These are phyloP conservation scores for Cerioporus squamosus DNA, from an alignment of 1,284 basidiomycete genomes.

Conservation along the genomic window DNA sequence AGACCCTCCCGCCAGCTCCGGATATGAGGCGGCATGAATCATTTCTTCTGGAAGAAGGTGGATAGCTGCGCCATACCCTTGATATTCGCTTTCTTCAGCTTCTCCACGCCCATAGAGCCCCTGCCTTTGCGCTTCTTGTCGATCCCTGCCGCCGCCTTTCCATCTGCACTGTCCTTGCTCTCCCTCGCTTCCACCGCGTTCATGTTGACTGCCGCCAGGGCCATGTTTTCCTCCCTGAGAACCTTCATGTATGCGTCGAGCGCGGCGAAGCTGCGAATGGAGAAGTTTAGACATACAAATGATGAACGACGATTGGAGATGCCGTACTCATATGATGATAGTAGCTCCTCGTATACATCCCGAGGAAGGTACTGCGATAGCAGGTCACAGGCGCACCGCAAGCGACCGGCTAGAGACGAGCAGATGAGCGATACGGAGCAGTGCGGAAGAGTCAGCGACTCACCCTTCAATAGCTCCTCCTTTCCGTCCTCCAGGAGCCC, in stretches of 20 bases:
- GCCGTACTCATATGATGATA: conserved; percentile 76
- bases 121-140: conserved; percentile 68
- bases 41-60: conserved; percentile 70
- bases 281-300: not conserved
- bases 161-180: conserved; percentile 31
- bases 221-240: conserved; percentile 47
- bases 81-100: conserved; percentile 77
- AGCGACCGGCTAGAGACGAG: conserved; percentile 56
- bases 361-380: conserved; percentile 71
- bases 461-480: conserved; percentile 66
- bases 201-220: conserved; percentile 34
- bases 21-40: not conserved
- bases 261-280: conserved; percentile 53
- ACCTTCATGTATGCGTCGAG: conserved; percentile 58
- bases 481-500: conserved; percentile 76
- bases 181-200: conserved; percentile 39
- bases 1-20: too few species aligned
- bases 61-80: conserved; percentile 81
- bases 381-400: conserved; percentile 68
- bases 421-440: not conserved
- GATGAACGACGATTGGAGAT: not conserved
- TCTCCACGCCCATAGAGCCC: conserved; percentile 72
- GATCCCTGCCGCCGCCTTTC: conserved; percentile 26
- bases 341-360: conserved; percentile 46
- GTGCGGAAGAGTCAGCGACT: conserved; percentile 22